Evolutionary conservation across 1,284 basidiomycete genomes (phyloP).

Genomic region (Leccinum fuscescens): DNA sequence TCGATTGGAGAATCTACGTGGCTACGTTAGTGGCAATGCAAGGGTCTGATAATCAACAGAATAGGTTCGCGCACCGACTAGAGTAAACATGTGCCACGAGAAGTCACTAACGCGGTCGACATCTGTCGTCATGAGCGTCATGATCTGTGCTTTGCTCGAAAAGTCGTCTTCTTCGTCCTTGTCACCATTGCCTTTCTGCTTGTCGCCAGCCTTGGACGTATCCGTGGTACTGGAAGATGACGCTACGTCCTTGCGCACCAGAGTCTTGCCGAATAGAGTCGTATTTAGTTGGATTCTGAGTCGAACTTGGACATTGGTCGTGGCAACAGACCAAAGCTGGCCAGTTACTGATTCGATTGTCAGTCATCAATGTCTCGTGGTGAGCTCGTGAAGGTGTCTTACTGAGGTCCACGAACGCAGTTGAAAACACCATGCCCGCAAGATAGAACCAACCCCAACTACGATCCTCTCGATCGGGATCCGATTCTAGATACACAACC

Average conservation of each 20-base stretch:
- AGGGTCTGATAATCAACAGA: slow-evolving; percentile 2
- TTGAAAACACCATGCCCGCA: slow-evolving; percentile 65
- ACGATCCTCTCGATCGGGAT: slow-evolving; percentile 49
- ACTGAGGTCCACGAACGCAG: slow-evolving; percentile 61
- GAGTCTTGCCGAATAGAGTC: slow-evolving; percentile 84
- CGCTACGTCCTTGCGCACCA: slow-evolving; percentile 84
- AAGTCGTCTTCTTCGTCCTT: slow-evolving; percentile 71
- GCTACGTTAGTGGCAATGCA: slow-evolving; percentile 14
- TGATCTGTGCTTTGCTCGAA: slow-evolving; percentile 85
- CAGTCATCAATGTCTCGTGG: slow-evolving; percentile 1
- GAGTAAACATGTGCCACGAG: slow-evolving; percentile 72
- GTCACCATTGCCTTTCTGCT: slow-evolving; percentile 32
- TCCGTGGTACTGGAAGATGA: slow-evolving; percentile 46
- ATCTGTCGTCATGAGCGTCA: slow-evolving; percentile 65
- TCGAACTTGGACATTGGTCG: slow-evolving; percentile 69
- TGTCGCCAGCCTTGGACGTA: slow-evolving; percentile 24
- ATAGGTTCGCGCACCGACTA: slow-evolving; percentile 46
- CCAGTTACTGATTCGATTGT: slow-evolving; percentile 32
- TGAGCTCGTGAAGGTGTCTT: slow-evolving; percentile 25
- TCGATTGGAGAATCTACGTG: slow-evolving; percentile 80
- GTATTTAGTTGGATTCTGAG: slow-evolving; percentile 83
- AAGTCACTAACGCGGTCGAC: slow-evolving; percentile 88
- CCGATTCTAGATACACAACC: slow-evolving; percentile 72
- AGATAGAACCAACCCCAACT: slow-evolving; percentile 77
- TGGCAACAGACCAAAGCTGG: slow-evolving; percentile 72